These are phyloP conservation scores for Pseudogymnoascus sp. DNA, from an alignment of 2,329 filamentous ascomycete species.

Conservation along the genomic window DNA sequence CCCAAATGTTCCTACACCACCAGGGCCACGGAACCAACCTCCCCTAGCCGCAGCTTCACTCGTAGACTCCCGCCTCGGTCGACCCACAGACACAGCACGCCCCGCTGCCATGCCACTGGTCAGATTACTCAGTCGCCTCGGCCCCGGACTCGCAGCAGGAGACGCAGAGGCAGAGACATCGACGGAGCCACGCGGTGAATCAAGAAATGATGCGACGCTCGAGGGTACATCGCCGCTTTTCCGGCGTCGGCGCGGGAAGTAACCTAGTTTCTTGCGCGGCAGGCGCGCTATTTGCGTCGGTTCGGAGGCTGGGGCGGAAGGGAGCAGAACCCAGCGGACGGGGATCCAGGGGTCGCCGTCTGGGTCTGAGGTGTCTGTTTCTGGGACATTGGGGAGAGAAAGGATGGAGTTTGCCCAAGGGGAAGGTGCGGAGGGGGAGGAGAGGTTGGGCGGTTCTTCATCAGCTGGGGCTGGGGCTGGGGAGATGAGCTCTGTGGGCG, in stretches of 20 bases:
- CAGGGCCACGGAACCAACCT: constrained; percentile 69
- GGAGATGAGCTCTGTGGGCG: constrained; percentile 44
- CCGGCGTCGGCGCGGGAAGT: constrained; percentile 89
- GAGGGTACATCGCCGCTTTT: constrained; percentile 39
- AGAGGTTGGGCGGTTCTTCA: constrained; percentile 24
- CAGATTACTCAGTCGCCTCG: constrained; percentile 22
- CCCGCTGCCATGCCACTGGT: constrained; percentile 29
- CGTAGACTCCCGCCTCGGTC: constrained; percentile 25
- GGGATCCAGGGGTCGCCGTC: constrained; percentile 69
- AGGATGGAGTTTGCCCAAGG: constrained; percentile 19
- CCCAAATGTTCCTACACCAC: constrained; percentile 77
- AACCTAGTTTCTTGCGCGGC: constrained; percentile 71
- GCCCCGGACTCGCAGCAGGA: constrained; percentile 15
- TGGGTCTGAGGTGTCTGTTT: background rate
- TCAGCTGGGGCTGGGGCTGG: constrained; percentile 42
- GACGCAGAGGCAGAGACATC: constrained; percentile 33
- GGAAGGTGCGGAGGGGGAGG: constrained; percentile 18
- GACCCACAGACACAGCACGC: background rate
- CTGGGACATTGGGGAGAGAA: constrained; percentile 19
- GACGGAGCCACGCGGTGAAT: constrained; percentile 38
- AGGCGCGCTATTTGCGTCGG: constrained; percentile 83
- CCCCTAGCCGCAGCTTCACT: constrained; percentile 36
- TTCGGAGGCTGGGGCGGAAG: constrained; percentile 51
- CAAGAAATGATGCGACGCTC: background rate
- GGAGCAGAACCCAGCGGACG: constrained; percentile 80